A percentile compares a stretch with the other conserved stretches of the same genome.
Conservation (phyloP, 805 yeast species). For the Zygosaccharomyces pseudorouxii region DNA sequence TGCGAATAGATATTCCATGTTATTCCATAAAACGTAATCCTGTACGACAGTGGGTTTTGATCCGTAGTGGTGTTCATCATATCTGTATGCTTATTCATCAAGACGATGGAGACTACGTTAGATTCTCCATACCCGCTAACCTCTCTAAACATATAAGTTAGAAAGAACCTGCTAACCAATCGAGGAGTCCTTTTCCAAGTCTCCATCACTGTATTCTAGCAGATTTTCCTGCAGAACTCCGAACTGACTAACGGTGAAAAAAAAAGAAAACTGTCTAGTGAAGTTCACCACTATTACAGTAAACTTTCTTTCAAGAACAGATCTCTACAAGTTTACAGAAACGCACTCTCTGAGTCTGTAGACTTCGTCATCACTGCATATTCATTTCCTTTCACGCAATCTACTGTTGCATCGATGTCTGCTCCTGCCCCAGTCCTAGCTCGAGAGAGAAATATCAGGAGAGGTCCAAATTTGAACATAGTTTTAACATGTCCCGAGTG, state of each 20-base stretch:
- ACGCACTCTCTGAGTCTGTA: neutral
- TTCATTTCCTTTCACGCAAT: neutral
- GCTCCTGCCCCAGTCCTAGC: slow-evolving; percentile 19
- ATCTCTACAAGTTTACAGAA: slow-evolving; percentile 3
- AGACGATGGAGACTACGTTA: neutral
- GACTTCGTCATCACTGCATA: neutral
- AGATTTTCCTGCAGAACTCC: neutral
- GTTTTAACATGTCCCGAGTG: slow-evolving; percentile 94
- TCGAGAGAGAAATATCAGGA: slow-evolving; percentile 27
- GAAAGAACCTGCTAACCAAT: neutral
- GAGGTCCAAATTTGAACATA: slow-evolving; percentile 81
- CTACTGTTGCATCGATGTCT: slow-evolving; percentile 9
- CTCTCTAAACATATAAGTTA: neutral
- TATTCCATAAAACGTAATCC: neutral
- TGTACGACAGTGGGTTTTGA: neutral
- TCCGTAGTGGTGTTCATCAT: neutral
- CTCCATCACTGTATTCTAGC: neutral
- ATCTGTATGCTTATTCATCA: neutral
- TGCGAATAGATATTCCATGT: neutral
- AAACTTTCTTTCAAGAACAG: neutral
- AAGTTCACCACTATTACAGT: neutral
- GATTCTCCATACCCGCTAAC: neutral
- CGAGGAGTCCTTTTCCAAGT: neutral
- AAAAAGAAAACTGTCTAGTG: neutral
- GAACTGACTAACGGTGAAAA: neutral